These are phyloP conservation scores for Cymodocea nodosa DNA, from an alignment of 116 monocot species.

Conservation along the genomic window DNA sequence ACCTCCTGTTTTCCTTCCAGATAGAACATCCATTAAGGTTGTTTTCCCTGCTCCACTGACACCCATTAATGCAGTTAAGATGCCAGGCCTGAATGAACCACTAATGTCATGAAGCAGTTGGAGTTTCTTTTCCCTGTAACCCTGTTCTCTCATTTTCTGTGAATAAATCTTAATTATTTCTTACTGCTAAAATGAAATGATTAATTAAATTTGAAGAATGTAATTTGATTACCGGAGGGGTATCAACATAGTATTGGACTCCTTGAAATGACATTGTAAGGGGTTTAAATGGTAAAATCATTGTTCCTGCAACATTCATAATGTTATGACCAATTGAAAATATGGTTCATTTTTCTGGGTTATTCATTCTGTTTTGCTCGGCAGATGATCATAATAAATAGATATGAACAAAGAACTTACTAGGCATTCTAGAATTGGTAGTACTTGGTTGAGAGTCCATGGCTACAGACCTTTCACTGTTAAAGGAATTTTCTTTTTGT, in stretches of 20 bases:
- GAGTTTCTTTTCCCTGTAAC: conserved; percentile 33
- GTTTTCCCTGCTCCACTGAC: conserved; percentile 87
- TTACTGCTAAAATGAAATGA: not conserved
- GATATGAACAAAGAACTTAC: conserved; percentile 8
- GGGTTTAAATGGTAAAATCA: conserved; percentile 78
- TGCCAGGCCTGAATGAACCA: conserved; percentile 64
- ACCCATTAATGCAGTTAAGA: conserved; percentile 78
- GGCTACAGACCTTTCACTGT: not conserved
- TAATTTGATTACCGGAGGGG: conserved; percentile 36
- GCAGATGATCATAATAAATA: too few species aligned
- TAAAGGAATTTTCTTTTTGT: conserved; percentile 9
- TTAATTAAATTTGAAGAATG: not conserved
- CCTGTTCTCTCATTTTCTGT: conserved; percentile 73
- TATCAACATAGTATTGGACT: conserved; percentile 68
- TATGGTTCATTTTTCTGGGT: not conserved
- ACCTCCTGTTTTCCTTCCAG: conserved; percentile 81
- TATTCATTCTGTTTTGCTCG: not conserved
- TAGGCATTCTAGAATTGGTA: conserved; percentile 15
- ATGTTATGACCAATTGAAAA: not conserved
- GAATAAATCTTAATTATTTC: not conserved
- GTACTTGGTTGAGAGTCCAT: conserved; percentile 1
- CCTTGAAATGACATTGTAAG: conserved; percentile 63
- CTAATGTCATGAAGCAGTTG: conserved; percentile 68
- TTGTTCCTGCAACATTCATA: conserved; percentile 24
- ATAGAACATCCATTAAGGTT: conserved; percentile 76